Evolutionary conservation across 2,329 filamentous ascomycete species (phyloP).

Genomic region (Acrodontium crateriforme): DNA sequence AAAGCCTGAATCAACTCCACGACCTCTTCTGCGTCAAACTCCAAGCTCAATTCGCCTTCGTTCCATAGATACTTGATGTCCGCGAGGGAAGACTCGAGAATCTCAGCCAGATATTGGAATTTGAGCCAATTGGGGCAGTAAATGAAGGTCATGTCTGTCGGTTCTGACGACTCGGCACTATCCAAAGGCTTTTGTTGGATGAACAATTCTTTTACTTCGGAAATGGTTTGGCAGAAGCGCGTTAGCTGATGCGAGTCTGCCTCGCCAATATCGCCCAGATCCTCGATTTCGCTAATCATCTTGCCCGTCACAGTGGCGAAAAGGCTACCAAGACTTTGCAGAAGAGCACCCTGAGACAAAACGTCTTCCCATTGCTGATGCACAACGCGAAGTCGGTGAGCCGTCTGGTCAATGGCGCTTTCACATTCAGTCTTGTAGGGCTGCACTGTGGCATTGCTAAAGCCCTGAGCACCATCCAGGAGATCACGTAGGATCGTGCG

Average conservation of each 20-base stretch:
- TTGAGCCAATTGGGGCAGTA: constrained; percentile 52
- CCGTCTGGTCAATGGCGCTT: constrained; percentile 42
- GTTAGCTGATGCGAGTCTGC: constrained; percentile 47
- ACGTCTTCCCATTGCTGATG: constrained; percentile 44
- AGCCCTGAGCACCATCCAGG: constrained; percentile 49
- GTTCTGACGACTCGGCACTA: constrained; percentile 21
- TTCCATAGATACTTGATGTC: constrained; percentile 54
- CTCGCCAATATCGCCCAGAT: constrained; percentile 50
- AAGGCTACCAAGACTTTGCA: constrained; percentile 48
- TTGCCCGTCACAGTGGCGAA: constrained; percentile 44
- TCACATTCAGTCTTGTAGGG: constrained; percentile 48
- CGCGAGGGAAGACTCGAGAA: constrained; percentile 47
- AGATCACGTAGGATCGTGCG: constrained; percentile 48
- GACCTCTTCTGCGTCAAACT: constrained; percentile 48
- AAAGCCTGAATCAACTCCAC: constrained; percentile 49
- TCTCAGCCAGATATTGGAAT: constrained; percentile 50
- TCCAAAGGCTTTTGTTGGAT: constrained; percentile 26
- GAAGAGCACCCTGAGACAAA: constrained; percentile 44
- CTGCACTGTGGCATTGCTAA: constrained; percentile 43
- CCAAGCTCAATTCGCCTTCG: constrained; percentile 48
- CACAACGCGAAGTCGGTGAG: constrained; percentile 43
- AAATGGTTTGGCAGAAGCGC: constrained; percentile 41
- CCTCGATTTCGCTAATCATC: constrained; percentile 48
- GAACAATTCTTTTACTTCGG: constrained; percentile 44
- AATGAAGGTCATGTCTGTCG: constrained; percentile 41